Conservation (phyloP, 495 filamentous ascomycete genomes). For the Jackrogersella minutella region DNA sequence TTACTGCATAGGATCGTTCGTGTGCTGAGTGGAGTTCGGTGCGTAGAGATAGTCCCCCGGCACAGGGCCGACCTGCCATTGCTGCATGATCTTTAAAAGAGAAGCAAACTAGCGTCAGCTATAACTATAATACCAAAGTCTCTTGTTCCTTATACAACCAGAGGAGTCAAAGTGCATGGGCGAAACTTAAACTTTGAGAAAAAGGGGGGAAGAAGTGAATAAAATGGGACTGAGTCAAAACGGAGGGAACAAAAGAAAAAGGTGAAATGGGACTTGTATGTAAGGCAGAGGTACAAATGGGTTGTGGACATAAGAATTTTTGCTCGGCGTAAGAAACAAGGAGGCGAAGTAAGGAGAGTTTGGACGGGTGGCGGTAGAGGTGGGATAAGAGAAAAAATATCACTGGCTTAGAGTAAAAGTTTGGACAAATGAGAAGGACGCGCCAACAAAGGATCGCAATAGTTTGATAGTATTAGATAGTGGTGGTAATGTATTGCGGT, state of each 20-base stretch:
- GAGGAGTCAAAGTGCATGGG: constrained; percentile 27
- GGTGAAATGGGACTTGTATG: not conserved
- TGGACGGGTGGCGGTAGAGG: constrained; percentile 24
- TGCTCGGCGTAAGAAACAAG: constrained; percentile 18
- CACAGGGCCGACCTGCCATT: constrained; percentile 60
- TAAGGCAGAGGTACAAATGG: constrained; percentile 20
- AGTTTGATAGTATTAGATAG: not conserved
- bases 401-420: constrained; percentile 24
- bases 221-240: constrained; percentile 27
- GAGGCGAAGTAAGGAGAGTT: constrained; percentile 36
- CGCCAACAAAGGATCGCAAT: constrained; percentile 21
- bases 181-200: constrained; percentile 17
- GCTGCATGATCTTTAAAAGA: constrained; percentile 59
- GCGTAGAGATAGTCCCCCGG: constrained; percentile 55
- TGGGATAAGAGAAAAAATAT: constrained; percentile 25
- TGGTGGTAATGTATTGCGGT: constrained; percentile 4
- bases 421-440: constrained; percentile 12
- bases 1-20: constrained; percentile 59
- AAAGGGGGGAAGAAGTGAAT: constrained; percentile 14
- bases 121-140: constrained; percentile 30
- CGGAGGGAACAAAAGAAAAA: constrained; percentile 28
- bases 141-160: constrained; percentile 39
- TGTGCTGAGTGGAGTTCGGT: constrained; percentile 56
- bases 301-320: constrained; percentile 24
- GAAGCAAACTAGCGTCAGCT: constrained; percentile 45